Evolutionary conservation across 495 filamentous ascomycete genomes (phyloP), one percentile per base, ranked within the genome.

Genomic region (Penicillium canariense): DNA sequence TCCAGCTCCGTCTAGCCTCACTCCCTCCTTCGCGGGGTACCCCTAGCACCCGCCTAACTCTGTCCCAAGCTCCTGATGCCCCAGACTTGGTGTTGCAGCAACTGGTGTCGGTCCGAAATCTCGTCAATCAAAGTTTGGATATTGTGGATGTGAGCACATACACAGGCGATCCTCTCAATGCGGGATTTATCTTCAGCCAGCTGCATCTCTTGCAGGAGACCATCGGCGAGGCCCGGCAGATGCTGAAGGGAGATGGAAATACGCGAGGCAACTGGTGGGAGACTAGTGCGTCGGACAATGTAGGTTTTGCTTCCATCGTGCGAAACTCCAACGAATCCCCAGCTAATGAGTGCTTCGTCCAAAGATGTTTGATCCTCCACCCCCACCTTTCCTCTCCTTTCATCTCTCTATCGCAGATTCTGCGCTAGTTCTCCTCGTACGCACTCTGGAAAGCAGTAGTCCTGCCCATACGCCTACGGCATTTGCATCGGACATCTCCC

Each of bases 41-140:
- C 0, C 58, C 75, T 11, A 66, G 72, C 72, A 76, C 79, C 69
- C 71, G 86, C 66, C 48, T 88, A 79, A 71, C 77, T 66, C 58
- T 86, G 15, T 79, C 82, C 0, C 71, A 68, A 23, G 62, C 66
- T 2, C 72, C 79, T 18, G 65, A 66, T 42, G 77, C 80, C 4
- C 79, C 81, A 22, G 76, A 74, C 12, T 63, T 86, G 10, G 72
- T 79, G 25, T 80, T 97, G 46, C 74, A 79, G 22, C 84, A 91
- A 44, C 77, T 97, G 22, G 77, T 81, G n/a, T 74, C 80, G 43
- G 81, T 93, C 26, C 80, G 87, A 40, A 80, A 83, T 22, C 76
- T 88, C n/a, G 85, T 97, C 55, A 88, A 87, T 50, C 79, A 87
- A 54, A 81, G 84, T 30, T 80, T 96, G 47, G 89, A 91, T 65